phyloP scores from a whole-genome alignment of 2,329 filamentous ascomycete genomes.

The Fusarium sp. region DNA sequence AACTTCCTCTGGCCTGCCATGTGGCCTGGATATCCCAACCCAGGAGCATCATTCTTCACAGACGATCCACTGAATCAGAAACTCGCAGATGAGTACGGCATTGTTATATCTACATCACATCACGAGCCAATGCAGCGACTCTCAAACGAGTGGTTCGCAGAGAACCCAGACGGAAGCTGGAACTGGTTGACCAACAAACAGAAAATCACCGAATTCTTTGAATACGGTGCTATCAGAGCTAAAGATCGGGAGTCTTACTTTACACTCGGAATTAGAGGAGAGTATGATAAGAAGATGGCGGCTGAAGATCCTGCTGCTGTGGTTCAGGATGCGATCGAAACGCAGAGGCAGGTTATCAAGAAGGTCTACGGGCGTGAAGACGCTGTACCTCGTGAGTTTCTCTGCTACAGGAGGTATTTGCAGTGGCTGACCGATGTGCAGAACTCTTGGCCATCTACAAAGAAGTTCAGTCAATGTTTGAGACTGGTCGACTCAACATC shows the following conservation, averaged over 20 bases:
- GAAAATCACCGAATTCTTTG: slow-evolving; percentile 26
- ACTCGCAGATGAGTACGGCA: slow-evolving; percentile 59
- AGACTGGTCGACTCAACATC: slow-evolving; percentile 64
- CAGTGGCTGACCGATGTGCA: slow-evolving; percentile 2
- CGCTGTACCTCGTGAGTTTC: slow-evolving; percentile 54
- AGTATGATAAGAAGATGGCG: slow-evolving; percentile 24
- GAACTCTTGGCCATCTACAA: slow-evolving; percentile 75
- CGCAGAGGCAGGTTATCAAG: slow-evolving; percentile 65
- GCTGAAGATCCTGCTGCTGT: slow-evolving; percentile 24
- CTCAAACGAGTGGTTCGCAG: slow-evolving; percentile 29
- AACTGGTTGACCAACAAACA: slow-evolving; percentile 28
- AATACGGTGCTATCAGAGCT: slow-evolving; percentile 15
- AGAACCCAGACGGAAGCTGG: slow-evolving; percentile 26
- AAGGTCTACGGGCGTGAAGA: slow-evolving; percentile 60
- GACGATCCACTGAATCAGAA: slow-evolving; percentile 69
- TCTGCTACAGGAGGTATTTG: accelerated
- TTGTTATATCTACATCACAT: slow-evolving; percentile 28
- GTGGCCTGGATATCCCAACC: slow-evolving; percentile 65
- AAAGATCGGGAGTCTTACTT: slow-evolving; percentile 25
- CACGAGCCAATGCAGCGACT: slow-evolving; percentile 33
- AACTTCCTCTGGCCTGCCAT: slow-evolving; percentile 77
- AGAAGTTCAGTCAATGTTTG: slow-evolving; percentile 72
- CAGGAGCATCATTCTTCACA: slow-evolving; percentile 68
- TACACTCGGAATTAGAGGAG: slow-evolving; percentile 28
- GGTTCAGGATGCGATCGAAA: slow-evolving; percentile 37